Evolutionary conservation across 306 rosid species (phyloP).

Genomic region (Canavalia gladiata): DNA sequence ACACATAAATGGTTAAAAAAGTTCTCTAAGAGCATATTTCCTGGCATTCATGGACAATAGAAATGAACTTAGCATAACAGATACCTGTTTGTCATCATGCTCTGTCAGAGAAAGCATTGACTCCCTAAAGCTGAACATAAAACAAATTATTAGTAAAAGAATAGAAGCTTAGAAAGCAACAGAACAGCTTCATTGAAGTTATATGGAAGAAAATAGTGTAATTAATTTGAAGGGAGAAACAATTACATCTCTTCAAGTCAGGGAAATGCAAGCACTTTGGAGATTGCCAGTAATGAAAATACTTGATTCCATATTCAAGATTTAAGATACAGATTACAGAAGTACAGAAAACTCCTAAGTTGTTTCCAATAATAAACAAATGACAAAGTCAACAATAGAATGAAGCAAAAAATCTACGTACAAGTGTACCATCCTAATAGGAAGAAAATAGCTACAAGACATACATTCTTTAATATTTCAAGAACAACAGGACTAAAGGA

Average conservation of each 20-base stretch:
- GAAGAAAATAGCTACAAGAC: slow-evolving; percentile 30
- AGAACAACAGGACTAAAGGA: slow-evolving; percentile 30
- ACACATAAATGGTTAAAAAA: slow-evolving; percentile 8
- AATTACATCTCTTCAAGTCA: slow-evolving; percentile 4
- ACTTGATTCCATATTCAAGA: slow-evolving; percentile 24
- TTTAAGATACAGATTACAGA: slow-evolving; percentile 13
- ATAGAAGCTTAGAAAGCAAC: slow-evolving; percentile 11
- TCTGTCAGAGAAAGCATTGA: slow-evolving; percentile 94
- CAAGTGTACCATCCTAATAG: slow-evolving; percentile 7
- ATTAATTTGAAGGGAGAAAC: slow-evolving; percentile 30
- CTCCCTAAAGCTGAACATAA: slow-evolving; percentile 81
- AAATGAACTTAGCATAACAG: slow-evolving; percentile 12
- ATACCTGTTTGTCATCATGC: slow-evolving; percentile 97
- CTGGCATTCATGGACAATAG: slow-evolving; percentile 3
- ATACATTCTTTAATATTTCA: slow-evolving; percentile 27
- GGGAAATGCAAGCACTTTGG: slow-evolving; percentile 15
- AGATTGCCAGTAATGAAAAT: slow-evolving; percentile 37
- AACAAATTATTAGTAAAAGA: slow-evolving; percentile 51
- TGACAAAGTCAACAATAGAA: neutral
- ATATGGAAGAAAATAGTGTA: slow-evolving; percentile 18
- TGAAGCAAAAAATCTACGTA: neutral
- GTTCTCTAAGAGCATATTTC: slow-evolving; percentile 18
- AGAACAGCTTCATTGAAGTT: slow-evolving; percentile 35
- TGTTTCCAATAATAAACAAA: slow-evolving; percentile 22
- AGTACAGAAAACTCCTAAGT: slow-evolving; percentile 3